These are phyloP conservation scores for Circinella umbellata DNA, from an alignment of 371 early-diverging fungal species.

Conservation along the genomic window DNA sequence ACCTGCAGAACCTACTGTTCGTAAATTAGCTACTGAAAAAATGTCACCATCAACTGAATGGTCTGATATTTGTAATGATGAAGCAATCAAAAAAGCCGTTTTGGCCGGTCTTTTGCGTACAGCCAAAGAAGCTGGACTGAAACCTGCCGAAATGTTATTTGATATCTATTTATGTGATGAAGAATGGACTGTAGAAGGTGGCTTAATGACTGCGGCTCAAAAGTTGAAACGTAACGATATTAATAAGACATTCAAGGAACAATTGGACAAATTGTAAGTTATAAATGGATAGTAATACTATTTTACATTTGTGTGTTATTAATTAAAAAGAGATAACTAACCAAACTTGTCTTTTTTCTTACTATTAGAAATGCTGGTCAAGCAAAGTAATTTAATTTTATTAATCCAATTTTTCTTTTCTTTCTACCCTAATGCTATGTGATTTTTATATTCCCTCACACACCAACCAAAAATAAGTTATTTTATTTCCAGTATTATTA, in stretches of 20 bases:
- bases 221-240: slow-evolving; percentile 90
- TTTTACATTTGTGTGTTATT: too few species aligned
- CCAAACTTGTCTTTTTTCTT: too few species aligned
- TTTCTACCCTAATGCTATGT: too few species aligned
- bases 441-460: too few species aligned
- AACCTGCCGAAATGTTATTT: slow-evolving; percentile 74
- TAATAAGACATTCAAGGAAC: slow-evolving; percentile 57
- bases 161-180: slow-evolving; percentile 74
- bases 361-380: too few species aligned
- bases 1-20: slow-evolving; percentile 52
- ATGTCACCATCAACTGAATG: slow-evolving; percentile 25
- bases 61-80: slow-evolving; percentile 33
- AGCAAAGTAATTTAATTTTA: too few species aligned
- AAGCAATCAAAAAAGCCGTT: slow-evolving; percentile 22
- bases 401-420: too few species aligned
- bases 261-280: slow-evolving; percentile 69
- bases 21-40: slow-evolving; percentile 12
- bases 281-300: too few species aligned
- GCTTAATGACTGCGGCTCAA: slow-evolving; percentile 88
- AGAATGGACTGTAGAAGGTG: slow-evolving; percentile 89
- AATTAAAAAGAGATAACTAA: too few species aligned
- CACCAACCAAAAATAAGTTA: too few species aligned
- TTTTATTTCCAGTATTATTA: too few species aligned
- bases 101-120: slow-evolving; percentile 32
- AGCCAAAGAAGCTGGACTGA: slow-evolving; percentile 56